phyloP scores from a whole-genome alignment of 2,329 filamentous ascomycete genomes.

The Diaporthe amygdali region DNA sequence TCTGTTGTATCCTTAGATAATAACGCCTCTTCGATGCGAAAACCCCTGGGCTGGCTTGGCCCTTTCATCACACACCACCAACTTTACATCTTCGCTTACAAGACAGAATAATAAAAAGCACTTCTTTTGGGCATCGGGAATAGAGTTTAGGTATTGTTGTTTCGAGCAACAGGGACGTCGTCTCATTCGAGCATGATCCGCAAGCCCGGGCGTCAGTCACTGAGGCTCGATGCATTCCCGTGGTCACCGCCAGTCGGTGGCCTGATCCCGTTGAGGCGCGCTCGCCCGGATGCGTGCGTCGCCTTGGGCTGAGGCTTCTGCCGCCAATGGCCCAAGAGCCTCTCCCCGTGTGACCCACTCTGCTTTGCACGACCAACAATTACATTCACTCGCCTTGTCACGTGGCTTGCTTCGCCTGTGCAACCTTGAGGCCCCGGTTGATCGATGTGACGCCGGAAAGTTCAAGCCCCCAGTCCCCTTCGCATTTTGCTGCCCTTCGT shows the following conservation, averaged over 20 bases:
- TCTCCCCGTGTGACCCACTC: background rate
- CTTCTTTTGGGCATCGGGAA: background rate
- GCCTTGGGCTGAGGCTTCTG: background rate
- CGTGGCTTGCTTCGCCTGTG: conserved; percentile 1
- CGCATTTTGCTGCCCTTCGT: background rate
- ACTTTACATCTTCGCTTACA: background rate
- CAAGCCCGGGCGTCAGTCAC: background rate
- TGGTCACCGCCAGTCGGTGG: background rate
- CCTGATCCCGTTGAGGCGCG: background rate
- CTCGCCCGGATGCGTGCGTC: background rate
- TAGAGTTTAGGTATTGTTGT: background rate
- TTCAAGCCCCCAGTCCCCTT: background rate
- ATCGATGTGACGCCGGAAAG: background rate
- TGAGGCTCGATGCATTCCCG: conserved; percentile 3
- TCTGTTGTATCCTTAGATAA: background rate
- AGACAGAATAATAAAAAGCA: background rate
- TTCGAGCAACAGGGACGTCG: background rate
- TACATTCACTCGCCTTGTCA: background rate
- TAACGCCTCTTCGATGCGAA: background rate
- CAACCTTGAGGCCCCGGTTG: background rate
- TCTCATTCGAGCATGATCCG: background rate
- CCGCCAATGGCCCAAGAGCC: background rate
- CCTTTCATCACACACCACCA: background rate
- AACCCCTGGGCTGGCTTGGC: background rate
- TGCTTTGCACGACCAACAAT: background rate